Conservation (phyloP, 2,329 filamentous ascomycete genomes). For the Paraphaeosphaeria minitans region DNA sequence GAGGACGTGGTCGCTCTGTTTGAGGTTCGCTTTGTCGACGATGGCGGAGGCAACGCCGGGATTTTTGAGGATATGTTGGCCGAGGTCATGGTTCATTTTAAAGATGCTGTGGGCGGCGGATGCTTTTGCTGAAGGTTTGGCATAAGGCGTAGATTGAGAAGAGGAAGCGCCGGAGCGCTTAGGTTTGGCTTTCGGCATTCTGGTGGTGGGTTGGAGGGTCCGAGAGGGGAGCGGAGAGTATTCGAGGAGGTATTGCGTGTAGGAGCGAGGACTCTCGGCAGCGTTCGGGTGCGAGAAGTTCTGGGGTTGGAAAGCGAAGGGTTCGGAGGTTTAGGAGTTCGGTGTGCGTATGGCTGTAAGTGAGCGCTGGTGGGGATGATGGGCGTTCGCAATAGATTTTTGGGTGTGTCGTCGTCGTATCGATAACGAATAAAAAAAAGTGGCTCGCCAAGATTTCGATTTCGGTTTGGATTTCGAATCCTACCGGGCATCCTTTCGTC, state of each 20-base stretch:
- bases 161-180: constrained; percentile 31
- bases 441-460: too few species aligned
- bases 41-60: constrained; percentile 82
- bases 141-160: constrained; percentile 50
- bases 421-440: too few species aligned
- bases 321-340: not conserved
- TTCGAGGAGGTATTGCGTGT: not conserved
- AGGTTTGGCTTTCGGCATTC: constrained; percentile 55
- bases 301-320: not conserved
- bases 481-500: too few species aligned
- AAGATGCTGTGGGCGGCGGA: constrained; percentile 79
- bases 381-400: not conserved
- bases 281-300: not conserved
- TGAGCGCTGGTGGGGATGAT: not conserved
- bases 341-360: not conserved
- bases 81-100: constrained; percentile 93
- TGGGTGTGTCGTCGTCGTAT: not conserved
- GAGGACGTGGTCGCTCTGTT: constrained; percentile 84
- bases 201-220: constrained; percentile 16
- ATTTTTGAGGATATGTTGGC: constrained; percentile 92
- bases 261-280: not conserved
- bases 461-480: too few species aligned
- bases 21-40: constrained; percentile 84
- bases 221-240: not conserved
- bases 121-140: constrained; percentile 54